These are phyloP conservation scores for Tetrapyrgos nigripes DNA, from an alignment of 1,284 basidiomycete species.

Conservation along the genomic window DNA sequence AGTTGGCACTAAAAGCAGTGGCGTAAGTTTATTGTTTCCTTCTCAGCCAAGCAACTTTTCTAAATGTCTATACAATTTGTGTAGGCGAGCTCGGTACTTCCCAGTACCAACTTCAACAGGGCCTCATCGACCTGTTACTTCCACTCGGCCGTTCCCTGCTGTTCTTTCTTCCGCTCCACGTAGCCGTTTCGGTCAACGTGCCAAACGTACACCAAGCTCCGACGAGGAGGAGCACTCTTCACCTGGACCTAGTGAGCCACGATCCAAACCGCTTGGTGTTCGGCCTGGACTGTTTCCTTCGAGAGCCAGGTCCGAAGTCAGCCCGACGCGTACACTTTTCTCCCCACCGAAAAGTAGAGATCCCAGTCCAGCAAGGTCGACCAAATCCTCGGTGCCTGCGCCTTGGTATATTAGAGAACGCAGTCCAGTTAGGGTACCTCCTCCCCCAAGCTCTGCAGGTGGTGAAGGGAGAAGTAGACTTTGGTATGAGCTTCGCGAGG, in stretches of 20 bases:
- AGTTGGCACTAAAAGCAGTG: slow-evolving; percentile 78
- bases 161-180: slow-evolving; percentile 13
- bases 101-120: slow-evolving; percentile 62
- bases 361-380: slow-evolving; percentile 47
- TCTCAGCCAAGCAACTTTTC: slow-evolving; percentile 25
- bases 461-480: slow-evolving; percentile 50
- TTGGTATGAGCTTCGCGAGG: slow-evolving; percentile 65
- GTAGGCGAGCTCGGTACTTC: slow-evolving; percentile 70
- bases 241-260: slow-evolving; percentile 24
- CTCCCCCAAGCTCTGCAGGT: slow-evolving; percentile 30
- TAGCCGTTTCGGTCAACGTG: slow-evolving; percentile 28
- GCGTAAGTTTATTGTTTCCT: slow-evolving; percentile 60
- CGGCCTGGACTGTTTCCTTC: slow-evolving; percentile 14
- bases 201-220: slow-evolving; percentile 34
- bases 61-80: background rate
- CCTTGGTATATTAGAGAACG: slow-evolving; percentile 27
- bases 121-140: background rate
- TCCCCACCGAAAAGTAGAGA: slow-evolving; percentile 39
- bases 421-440: slow-evolving; percentile 35
- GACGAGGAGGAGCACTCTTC: slow-evolving; percentile 33
- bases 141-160: slow-evolving; percentile 24
- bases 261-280: slow-evolving; percentile 3
- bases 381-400: slow-evolving; percentile 27
- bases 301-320: slow-evolving; percentile 15
- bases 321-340: slow-evolving; percentile 19